Evolutionary conservation across 768 basidiomycete species (phyloP), one percentile per base, ranked within the genome.

Genomic region (Mycena crocata): DNA sequence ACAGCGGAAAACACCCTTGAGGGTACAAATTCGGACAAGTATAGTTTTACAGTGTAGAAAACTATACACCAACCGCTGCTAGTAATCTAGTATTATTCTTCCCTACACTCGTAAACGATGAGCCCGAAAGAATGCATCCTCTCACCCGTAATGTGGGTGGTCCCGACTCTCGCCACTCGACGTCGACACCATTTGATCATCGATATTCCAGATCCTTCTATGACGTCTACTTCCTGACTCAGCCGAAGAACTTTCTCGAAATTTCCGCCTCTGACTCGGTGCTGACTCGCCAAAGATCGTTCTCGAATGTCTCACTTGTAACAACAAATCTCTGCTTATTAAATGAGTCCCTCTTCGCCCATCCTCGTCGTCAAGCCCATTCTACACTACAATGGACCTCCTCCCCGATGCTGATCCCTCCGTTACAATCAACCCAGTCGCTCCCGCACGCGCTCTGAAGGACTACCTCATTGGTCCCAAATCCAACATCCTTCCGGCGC

Each of bases 291-390:
- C n/a, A n/a, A 44, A n/a, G 55, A 57, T 44, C 14, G 5, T 57
- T 45, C 55, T 57, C 40, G 55, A 57, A 57, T n/a, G 55, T 57
- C 55, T 42, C 30, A 57, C 26, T 30, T 34, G 3, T 26, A 37
- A 57, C 55, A 57, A 57, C 7, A 45, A 13, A 45, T 8, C 21
- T 5, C 2, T 2, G 15, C 3, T 17, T 7, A 2, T 55, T 55
- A 40, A 55, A 55, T 9, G 15, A 4, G 17, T 5, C 42, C 34
- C n/a, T 7, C 12, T 45, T 12, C 31, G 40, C 42, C 6, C 17
- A 2, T 23, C 5, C 42, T 57, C 26, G 39, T 3, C 24, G 23
- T 28, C 50, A 52, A 55, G 28, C 26, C 24, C 24, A n/a, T 17
- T 24, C 44, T 5, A 8, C 37, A 8, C 54, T n/a, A 46, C 57